Evolutionary conservation across 169 alveolate genomes (phyloP).

Genomic region (Eimeria necatrix): DNA sequence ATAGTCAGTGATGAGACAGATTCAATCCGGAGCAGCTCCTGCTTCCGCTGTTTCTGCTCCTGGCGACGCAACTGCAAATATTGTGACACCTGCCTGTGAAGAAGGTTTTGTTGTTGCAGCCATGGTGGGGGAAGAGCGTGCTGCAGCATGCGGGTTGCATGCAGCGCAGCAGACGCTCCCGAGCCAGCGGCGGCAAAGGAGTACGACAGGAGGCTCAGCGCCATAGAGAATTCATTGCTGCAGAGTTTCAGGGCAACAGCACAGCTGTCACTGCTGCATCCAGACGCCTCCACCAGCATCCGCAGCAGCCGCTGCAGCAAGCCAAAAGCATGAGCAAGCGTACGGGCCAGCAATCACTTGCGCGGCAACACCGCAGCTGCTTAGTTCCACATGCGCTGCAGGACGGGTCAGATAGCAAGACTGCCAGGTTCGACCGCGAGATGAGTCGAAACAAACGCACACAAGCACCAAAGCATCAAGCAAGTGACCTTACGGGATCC

Average conservation of each 20-base stretch:
- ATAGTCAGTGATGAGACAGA: neutral
- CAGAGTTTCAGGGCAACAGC: constrained; percentile 73
- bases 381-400: no score
- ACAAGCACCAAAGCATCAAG: neutral
- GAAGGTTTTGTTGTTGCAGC: constrained; percentile 61
- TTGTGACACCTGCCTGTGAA: constrained; percentile 26
- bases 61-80: constrained; percentile 52
- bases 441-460: neutral
- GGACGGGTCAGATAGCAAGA: no score
- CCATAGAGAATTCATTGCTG: constrained; percentile 65
- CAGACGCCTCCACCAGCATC: constrained; percentile 53
- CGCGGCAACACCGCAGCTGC: neutral
- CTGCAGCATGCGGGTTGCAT: constrained; percentile 28
- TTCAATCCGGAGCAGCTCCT: constrained; percentile 12
- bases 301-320: constrained; percentile 71
- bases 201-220: constrained; percentile 44
- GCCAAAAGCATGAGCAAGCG: neutral
- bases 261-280: constrained; percentile 75
- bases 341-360: neutral
- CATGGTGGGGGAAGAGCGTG: constrained; percentile 57
- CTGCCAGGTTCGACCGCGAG: no score
- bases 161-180: constrained; percentile 57
- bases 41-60: constrained; percentile 41
- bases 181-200: constrained; percentile 48
- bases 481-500: constrained; percentile 56